Conservation (phyloP, 495 filamentous ascomycete species). For the Xylaria palmicola region DNA sequence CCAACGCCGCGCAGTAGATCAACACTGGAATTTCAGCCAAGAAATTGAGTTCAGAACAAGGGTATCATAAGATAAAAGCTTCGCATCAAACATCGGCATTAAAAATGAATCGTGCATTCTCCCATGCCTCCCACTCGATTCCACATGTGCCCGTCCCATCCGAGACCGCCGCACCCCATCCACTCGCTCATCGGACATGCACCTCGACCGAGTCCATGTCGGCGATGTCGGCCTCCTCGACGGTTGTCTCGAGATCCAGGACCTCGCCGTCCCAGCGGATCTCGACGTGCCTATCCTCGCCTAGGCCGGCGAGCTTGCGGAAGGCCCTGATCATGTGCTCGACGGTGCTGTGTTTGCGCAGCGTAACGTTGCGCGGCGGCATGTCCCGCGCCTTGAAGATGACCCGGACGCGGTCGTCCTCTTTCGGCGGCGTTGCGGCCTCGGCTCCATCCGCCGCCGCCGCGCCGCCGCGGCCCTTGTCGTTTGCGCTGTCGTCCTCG, state of each 20-base stretch:
- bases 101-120: not conserved
- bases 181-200: conserved; percentile 50
- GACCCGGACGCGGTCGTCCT: conserved; percentile 50
- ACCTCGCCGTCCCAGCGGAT: conserved; percentile 81
- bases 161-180: not conserved
- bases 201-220: conserved; percentile 82
- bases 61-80: conserved; percentile 3
- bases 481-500: not conserved
- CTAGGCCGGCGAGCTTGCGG: conserved; percentile 30
- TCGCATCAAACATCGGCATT: not conserved
- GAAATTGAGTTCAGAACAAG: not conserved
- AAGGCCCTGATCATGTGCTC: conserved; percentile 40
- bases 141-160: not conserved
- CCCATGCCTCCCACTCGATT: not conserved
- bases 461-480: not conserved
- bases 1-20: too few relatives aligned
- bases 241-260: conserved; percentile 57
- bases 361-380: conserved; percentile 36
- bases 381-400: conserved; percentile 48
- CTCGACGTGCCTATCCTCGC: conserved; percentile 51
- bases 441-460: not conserved
- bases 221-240: conserved; percentile 71
- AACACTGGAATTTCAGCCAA: not conserved
- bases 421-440: conserved; percentile 22
- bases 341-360: conserved; percentile 39